Conservation (phyloP, 129 eudicot species). For the Tagetes patula region DNA sequence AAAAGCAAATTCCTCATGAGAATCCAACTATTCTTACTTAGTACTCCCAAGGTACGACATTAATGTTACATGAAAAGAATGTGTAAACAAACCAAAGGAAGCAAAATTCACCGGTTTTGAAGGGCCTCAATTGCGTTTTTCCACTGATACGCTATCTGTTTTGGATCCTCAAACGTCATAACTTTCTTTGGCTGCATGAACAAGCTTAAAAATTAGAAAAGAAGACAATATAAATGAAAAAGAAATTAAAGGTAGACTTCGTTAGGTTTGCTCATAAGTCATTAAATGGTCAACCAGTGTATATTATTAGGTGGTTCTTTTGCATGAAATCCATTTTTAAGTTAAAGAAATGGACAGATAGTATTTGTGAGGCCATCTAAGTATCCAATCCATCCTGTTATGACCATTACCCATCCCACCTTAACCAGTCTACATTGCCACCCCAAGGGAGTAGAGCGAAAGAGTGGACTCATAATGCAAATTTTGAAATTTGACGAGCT, state of each 20-base stretch:
- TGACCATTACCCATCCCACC: constrained; percentile 1
- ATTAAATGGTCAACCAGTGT: too few species aligned
- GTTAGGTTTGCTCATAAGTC: not conserved
- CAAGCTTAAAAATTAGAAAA: not conserved
- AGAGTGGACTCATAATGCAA: constrained; percentile 58
- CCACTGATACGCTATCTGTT: constrained; percentile 91
- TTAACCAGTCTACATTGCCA: not conserved
- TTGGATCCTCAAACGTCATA: constrained; percentile 76
- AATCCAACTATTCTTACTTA: constrained; percentile 30
- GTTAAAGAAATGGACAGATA: not conserved
- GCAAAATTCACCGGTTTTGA: constrained; percentile 63
- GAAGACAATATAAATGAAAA: not conserved
- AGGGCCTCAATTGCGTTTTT: constrained; percentile 90
- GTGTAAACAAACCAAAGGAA: constrained; percentile 28
- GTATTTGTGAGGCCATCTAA: not conserved
- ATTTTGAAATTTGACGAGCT: constrained; percentile 86
- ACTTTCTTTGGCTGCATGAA: constrained; percentile 82
- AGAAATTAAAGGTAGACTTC: not conserved
- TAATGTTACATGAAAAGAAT: constrained; percentile 53
- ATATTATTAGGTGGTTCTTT: too few species aligned
- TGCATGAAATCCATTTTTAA: not conserved
- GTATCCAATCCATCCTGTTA: not conserved
- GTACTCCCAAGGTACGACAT: constrained; percentile 15
- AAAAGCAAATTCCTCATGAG: constrained; percentile 33
- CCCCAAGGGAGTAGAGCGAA: too few species aligned